phyloP scores from a whole-genome alignment of 345 rosid genomes.

The Noccaea caerulescens region DNA sequence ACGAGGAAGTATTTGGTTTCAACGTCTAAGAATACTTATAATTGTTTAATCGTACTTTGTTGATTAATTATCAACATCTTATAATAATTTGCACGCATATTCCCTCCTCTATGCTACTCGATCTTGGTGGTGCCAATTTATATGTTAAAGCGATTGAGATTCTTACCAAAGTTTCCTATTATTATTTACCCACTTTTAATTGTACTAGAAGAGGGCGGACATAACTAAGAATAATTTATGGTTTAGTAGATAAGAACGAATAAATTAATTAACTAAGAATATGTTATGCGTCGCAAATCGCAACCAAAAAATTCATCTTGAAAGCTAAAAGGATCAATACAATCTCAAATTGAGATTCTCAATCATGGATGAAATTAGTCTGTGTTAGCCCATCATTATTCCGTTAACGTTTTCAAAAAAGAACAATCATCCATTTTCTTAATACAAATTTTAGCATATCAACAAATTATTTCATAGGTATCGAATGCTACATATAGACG shows the following conservation, averaged over 20 bases:
- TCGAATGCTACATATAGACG: background rate
- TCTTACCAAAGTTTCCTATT: conserved; percentile 24
- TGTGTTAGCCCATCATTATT: too few species aligned
- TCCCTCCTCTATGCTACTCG: conserved; percentile 36
- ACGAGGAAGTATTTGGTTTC: background rate
- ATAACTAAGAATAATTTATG: conserved; percentile 6
- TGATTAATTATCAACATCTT: background rate
- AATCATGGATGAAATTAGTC: too few species aligned
- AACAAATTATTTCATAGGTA: background rate
- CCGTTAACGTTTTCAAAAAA: too few species aligned
- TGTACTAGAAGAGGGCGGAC: background rate
- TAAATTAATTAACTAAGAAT: background rate
- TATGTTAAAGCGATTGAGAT: background rate
- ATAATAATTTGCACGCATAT: conserved; percentile 18
- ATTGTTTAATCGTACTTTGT: conserved; percentile 5
- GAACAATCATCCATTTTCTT: background rate
- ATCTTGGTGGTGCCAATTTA: conserved; percentile 27
- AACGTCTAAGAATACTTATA: background rate
- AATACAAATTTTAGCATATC: background rate
- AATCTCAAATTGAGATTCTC: too few species aligned
- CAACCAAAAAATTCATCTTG: too few species aligned
- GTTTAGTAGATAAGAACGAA: conserved; percentile 25
- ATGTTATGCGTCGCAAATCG: too few species aligned
- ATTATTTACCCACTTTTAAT: conserved; percentile 24
- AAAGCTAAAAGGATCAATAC: too few species aligned